phyloP scores from a whole-genome alignment of 768 basidiomycete genomes.

The Xerocomellus amylosporus region DNA sequence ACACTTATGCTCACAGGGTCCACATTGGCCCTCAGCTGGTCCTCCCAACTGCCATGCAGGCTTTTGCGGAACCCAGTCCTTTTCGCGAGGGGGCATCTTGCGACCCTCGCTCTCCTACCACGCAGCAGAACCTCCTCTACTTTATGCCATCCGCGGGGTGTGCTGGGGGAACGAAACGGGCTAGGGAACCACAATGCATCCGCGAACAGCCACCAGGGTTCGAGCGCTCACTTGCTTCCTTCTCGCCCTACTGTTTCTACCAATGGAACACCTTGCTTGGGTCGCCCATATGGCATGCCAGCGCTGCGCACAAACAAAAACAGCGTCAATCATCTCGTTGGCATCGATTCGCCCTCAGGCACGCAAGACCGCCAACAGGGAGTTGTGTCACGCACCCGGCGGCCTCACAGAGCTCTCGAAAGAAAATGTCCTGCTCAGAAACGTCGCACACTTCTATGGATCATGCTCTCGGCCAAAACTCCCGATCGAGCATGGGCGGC shows the following conservation, averaged over 20 bases:
- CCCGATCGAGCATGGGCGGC: conserved; percentile 42
- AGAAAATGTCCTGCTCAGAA: conserved; percentile 19
- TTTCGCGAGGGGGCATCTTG: conserved; percentile 9
- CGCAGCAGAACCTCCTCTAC: conserved; percentile 5
- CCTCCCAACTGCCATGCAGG: conserved; percentile 32
- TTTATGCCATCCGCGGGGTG: not conserved
- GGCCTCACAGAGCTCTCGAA: not conserved
- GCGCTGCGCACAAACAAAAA: not conserved
- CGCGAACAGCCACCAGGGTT: not conserved
- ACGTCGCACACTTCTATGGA: conserved; percentile 27
- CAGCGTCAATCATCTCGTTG: conserved; percentile 5
- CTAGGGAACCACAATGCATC: not conserved
- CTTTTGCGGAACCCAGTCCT: conserved; percentile 14
- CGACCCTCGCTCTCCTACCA: not conserved
- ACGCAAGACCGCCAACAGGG: conserved; percentile 5
- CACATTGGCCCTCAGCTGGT: conserved; percentile 60
- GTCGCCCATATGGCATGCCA: not conserved
- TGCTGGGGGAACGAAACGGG: conserved; percentile 1
- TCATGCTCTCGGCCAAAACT: conserved; percentile 35
- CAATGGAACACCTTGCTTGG: not conserved
- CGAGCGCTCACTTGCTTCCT: not conserved
- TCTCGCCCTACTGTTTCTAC: not conserved
- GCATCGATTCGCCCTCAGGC: conserved; percentile 1
- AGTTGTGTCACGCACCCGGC: not conserved
- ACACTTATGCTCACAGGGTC: conserved; percentile 83